Base-by-base conservation (phyloP, 345 rosid species). In the Microthlaspi erraticum region DNA sequence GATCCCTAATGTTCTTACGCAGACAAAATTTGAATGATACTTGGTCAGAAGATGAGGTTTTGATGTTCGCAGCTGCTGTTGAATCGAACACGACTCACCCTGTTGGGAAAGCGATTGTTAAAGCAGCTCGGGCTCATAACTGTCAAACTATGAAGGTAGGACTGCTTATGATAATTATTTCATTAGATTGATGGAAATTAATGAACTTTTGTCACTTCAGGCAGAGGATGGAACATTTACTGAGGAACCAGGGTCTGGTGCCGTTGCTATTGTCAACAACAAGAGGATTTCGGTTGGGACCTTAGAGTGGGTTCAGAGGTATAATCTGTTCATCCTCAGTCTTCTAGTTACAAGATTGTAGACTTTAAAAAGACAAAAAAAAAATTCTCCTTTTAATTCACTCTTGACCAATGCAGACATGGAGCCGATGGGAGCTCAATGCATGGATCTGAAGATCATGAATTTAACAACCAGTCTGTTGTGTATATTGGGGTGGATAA, bases 161-260 rank as follows among this genome's bases (percentile, higher is more conserved):
- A 67, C 54, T 60, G 48, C 31, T 23, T 6, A 36, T 61, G 42
- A 34, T 60, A 18, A 57, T 1, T 5, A 46, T 37, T 8, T 60
- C 70, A 13, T 8, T 32, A 37, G 36, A 33, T 41, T 51, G 66
- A 39, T 45, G 37, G 39, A 72, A 72, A 31, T 39, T 66, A 50
- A 65, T 60, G 64, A 52, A 42, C 52, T 43, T 43, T 18, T 18
- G 52, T 62, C 57, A 44, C 37, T 43, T 37, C 82, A 93, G 98
- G 89, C 84, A 42, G 77, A 71, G 39, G 94, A 86, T 75, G 98
- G 96, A 54, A 91, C 97, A 62, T 93, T 84, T 79, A 49, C 77
- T 32, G 97, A 93, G 82, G 98, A 91, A 78, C 96, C 98, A 70
- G 98, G 98, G 31, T 93, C 93, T 75, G 98, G 98, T 29, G 88